A percentile compares a stretch with the other conserved stretches of the same genome.
These are phyloP conservation scores for Globisporangium echinulatum DNA, from an alignment of 352 stramenopile genomes.

Conservation along the genomic window DNA sequence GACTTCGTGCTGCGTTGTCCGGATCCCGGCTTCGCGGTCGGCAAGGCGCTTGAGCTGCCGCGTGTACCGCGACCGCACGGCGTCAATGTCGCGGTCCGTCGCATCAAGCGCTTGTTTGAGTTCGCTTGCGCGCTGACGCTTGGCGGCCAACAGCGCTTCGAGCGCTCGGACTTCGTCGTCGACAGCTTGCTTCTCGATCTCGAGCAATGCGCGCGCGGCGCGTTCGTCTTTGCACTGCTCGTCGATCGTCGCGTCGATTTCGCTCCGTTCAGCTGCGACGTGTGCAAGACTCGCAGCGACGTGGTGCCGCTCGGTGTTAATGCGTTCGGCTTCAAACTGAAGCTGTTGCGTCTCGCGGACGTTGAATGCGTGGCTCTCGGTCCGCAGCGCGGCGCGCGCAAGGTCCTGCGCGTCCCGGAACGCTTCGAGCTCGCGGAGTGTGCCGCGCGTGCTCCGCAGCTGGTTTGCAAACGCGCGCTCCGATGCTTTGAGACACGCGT, in stretches of 20 bases:
- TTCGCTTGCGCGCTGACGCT: slow-evolving; percentile 32
- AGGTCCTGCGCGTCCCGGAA: slow-evolving; percentile 67
- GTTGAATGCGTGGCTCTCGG: slow-evolving; percentile 62
- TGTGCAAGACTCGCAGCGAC: slow-evolving; percentile 70
- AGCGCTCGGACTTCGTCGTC: slow-evolving; percentile 72
- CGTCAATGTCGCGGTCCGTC: slow-evolving; percentile 72
- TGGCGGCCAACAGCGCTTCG: slow-evolving; percentile 14
- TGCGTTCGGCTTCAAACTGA: slow-evolving; percentile 71
- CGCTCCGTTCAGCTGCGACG: slow-evolving; percentile 54
- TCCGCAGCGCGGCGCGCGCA: slow-evolving; percentile 36
- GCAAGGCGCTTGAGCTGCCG: slow-evolving; percentile 75
- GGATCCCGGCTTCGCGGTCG: slow-evolving; percentile 63
- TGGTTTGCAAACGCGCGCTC: slow-evolving; percentile 78
- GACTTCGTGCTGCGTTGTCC: slow-evolving; percentile 70
- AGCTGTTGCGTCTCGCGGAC: slow-evolving; percentile 61
- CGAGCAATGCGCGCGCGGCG: slow-evolving; percentile 35
- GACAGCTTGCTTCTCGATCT: slow-evolving; percentile 50
- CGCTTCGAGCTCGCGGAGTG: slow-evolving; percentile 66
- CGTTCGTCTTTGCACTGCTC: slow-evolving; percentile 69
- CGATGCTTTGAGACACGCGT: slow-evolving; percentile 64
- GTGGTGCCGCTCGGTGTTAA: slow-evolving; percentile 72
- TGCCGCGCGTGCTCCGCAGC: slow-evolving; percentile 62
- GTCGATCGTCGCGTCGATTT: slow-evolving; percentile 77
- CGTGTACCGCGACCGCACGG: slow-evolving; percentile 64
- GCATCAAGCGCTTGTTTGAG: slow-evolving; percentile 45